Percentiles rank a stretch among this genome's conserved stretches.
phyloP scores from a whole-genome alignment of 2,329 filamentous ascomycete species.

The Lecanoromycetidae sp. region DNA sequence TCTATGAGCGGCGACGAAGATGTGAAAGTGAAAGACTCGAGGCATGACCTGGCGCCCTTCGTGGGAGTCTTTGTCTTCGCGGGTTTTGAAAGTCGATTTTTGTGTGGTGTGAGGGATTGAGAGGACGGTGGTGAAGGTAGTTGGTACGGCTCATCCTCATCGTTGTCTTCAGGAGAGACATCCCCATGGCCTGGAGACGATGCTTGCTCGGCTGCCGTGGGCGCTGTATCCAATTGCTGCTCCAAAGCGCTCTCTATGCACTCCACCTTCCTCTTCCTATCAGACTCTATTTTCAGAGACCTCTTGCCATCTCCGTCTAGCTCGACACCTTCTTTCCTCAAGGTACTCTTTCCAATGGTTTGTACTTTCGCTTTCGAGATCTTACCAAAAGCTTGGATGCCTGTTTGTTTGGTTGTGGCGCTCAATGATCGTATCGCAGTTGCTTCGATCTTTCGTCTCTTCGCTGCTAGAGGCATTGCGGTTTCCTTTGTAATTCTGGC shows the following conservation, averaged over 20 bases:
- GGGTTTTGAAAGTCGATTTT: background rate
- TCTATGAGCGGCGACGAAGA: conserved; percentile 11
- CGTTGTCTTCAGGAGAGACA: background rate
- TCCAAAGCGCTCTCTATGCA: background rate
- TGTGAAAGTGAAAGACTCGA: conserved; percentile 15
- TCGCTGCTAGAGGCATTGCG: conserved; percentile 15
- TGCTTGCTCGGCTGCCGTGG: background rate
- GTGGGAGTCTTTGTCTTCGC: conserved; percentile 15
- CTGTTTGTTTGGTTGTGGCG: conserved; percentile 8
- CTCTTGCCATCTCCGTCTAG: background rate
- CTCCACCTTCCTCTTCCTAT: conserved; percentile 10
- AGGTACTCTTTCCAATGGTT: background rate
- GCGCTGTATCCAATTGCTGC: background rate
- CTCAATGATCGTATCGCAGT: background rate
- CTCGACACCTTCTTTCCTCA: background rate
- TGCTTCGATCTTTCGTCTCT: conserved; percentile 9
- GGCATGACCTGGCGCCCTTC: conserved; percentile 14
- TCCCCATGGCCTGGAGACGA: background rate
- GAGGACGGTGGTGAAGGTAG: background rate
- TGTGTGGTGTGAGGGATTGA: conserved; percentile 6
- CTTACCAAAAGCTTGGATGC: conserved; percentile 17
- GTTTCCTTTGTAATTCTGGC: conserved; percentile 9
- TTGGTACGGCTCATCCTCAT: background rate
- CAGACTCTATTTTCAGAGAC: background rate
- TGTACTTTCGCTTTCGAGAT: conserved; percentile 15